Conservation (phyloP, 768 basidiomycete species). For the Daedaleopsis nitida region DNA sequence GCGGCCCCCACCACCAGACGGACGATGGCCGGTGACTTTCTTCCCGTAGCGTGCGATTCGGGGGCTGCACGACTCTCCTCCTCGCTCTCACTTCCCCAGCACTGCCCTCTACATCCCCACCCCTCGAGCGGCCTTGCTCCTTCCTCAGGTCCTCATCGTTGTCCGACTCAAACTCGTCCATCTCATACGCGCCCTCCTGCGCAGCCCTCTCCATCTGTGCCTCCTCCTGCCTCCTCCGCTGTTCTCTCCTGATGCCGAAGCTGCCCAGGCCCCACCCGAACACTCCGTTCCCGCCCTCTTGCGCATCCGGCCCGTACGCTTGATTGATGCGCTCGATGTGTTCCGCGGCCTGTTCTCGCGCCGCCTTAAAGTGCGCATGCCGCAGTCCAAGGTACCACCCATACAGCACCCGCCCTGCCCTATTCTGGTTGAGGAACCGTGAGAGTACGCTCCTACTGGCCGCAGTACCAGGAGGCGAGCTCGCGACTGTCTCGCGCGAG, state of each 20-base stretch:
- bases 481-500: conserved; percentile 5
- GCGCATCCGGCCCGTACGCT: conserved; percentile 47
- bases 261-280: conserved; percentile 77
- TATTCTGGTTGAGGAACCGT: conserved; percentile 14
- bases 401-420: conserved; percentile 37
- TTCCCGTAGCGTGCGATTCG: conserved; percentile 1
- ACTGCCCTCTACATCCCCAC: not conserved
- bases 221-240: conserved; percentile 30
- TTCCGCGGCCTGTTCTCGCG: conserved; percentile 70
- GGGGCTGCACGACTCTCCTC: not conserved
- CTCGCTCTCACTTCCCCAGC: not conserved
- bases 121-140: not conserved
- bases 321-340: conserved; percentile 66
- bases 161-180: conserved; percentile 16
- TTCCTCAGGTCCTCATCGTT: conserved; percentile 11
- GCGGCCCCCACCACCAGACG: conserved; percentile 82
- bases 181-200: conserved; percentile 13
- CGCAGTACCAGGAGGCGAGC: conserved; percentile 4
- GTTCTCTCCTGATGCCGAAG: conserved; percentile 52
- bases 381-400: conserved; percentile 63
- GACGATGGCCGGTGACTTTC: conserved; percentile 39
- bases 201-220: conserved; percentile 22
- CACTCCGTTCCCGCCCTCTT: conserved; percentile 30
- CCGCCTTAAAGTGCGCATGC: conserved; percentile 71
- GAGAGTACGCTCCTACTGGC: conserved; percentile 3